A percentile compares a stretch with the other conserved stretches of the same genome.
Conservation (phyloP, 2,329 filamentous ascomycete species). For the Alternaria sp. region DNA sequence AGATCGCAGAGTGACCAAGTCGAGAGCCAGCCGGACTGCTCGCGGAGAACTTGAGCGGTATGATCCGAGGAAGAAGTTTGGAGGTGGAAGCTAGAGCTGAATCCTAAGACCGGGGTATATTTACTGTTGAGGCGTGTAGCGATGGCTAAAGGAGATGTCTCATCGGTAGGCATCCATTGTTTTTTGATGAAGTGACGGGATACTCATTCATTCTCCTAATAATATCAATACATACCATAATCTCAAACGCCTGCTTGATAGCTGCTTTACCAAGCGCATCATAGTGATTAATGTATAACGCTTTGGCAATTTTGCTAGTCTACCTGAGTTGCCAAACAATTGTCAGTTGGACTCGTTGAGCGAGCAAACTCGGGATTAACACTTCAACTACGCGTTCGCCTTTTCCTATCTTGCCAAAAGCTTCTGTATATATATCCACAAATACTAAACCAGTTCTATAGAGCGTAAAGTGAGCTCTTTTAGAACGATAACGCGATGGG, state of each 20-base stretch:
- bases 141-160: too few species aligned
- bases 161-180: too few species aligned
- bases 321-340: neutral
- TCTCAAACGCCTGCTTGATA: neutral
- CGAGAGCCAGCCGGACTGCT: neutral
- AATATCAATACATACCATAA: neutral
- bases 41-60: neutral
- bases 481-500: too few species aligned
- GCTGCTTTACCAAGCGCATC: neutral
- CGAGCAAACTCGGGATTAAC: too few species aligned
- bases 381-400: neutral
- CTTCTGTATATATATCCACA: too few species aligned
- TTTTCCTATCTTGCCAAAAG: neutral
- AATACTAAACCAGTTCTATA: neutral
- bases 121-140: neutral
- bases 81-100: neutral
- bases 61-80: slow-evolving; percentile 6
- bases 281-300: too few species aligned
- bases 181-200: neutral
- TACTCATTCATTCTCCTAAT: neutral
- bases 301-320: too few species aligned
- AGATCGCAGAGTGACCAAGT: neutral
- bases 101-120: neutral
- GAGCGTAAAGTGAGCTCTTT: too few species aligned
- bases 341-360: neutral